A percentile compares a stretch with the other conserved stretches of the same genome.
Evolutionary conservation across 1,284 basidiomycete species (phyloP).

Genomic region (Schizopora paradoxa): DNA sequence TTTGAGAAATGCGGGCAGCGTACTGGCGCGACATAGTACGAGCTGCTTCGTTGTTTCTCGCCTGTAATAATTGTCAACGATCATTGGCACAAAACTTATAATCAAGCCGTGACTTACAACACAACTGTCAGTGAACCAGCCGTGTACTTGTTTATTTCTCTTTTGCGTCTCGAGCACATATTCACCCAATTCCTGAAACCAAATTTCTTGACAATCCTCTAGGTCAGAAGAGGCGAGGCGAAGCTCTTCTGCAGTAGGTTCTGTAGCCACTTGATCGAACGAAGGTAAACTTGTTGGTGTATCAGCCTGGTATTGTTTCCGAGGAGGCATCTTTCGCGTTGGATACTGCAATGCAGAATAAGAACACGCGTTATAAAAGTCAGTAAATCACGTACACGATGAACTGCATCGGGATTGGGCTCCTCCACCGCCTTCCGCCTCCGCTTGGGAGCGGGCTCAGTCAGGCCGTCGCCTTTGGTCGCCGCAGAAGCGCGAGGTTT

Average conservation of each 20-base stretch:
- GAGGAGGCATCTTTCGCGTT: slow-evolving; percentile 18
- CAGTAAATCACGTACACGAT: too few relatives aligned
- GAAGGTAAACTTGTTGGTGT: slow-evolving; percentile 31
- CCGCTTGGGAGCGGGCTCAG: too few relatives aligned
- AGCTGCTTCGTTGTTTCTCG: slow-evolving; percentile 59
- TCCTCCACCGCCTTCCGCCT: too few relatives aligned
- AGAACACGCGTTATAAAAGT: too few relatives aligned
- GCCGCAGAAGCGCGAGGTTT: too few relatives aligned
- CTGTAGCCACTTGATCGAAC: slow-evolving; percentile 27
- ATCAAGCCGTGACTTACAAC: slow-evolving; percentile 39
- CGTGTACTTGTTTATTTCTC: slow-evolving; percentile 61
- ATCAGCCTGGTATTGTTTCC: slow-evolving; percentile 35
- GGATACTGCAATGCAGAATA: neutral
- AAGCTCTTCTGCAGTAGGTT: slow-evolving; percentile 41
- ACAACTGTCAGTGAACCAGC: slow-evolving; percentile 61
- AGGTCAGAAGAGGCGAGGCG: slow-evolving; percentile 63
- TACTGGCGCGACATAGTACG: slow-evolving; percentile 60
- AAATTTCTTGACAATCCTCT: slow-evolving; percentile 71
- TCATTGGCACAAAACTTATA: slow-evolving; percentile 7
- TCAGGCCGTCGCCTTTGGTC: too few relatives aligned
- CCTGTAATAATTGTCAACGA: slow-evolving; percentile 36
- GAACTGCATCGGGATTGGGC: too few relatives aligned
- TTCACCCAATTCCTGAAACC: slow-evolving; percentile 59
- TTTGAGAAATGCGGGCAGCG: slow-evolving; percentile 54
- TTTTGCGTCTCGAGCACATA: slow-evolving; percentile 68